These are phyloP conservation scores for Danielia reshetovae DNA, from an alignment of 805 yeast species.

Conservation along the genomic window DNA sequence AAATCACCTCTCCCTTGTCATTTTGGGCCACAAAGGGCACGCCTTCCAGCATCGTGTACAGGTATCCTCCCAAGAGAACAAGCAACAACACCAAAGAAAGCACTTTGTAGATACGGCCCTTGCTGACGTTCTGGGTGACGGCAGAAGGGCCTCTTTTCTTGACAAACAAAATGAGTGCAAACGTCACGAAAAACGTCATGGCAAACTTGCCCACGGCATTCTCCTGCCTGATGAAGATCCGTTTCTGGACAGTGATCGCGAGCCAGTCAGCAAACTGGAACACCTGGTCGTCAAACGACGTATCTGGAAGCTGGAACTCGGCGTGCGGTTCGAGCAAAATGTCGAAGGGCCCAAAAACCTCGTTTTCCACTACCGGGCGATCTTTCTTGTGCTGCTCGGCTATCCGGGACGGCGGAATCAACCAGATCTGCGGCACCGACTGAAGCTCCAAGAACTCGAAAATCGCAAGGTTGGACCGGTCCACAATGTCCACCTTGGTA, in stretches of 20 bases:
- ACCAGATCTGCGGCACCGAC: conserved; percentile 65
- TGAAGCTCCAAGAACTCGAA: conserved; percentile 41
- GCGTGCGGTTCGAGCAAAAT: conserved; percentile 28
- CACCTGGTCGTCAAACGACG: conserved; percentile 31
- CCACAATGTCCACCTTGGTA: conserved; percentile 47
- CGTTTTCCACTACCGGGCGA: conserved; percentile 17
- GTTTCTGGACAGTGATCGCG: conserved; percentile 41
- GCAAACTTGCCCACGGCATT: conserved; percentile 40
- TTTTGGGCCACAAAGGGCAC: conserved; percentile 60
- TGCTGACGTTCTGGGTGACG: conserved; percentile 16
- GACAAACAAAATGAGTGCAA: conserved; percentile 41
- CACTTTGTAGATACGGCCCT: conserved; percentile 20
- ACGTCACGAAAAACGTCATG: conserved; percentile 43
- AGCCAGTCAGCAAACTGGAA: conserved; percentile 53
- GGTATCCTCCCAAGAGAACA: conserved; percentile 56
- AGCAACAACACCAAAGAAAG: conserved; percentile 37
- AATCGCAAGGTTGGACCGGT: conserved; percentile 35
- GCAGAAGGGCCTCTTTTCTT: conserved; percentile 44
- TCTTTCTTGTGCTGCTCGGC: conserved; percentile 10
- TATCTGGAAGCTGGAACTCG: conserved; percentile 35
- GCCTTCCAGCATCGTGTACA: conserved; percentile 55
- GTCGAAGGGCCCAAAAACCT: conserved; percentile 15
- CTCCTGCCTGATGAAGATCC: conserved; percentile 39
- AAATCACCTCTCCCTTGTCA: conserved; percentile 48
- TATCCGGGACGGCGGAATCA: conserved; percentile 48